Evolutionary conservation across 2,329 filamentous ascomycete genomes (phyloP).

Genomic region (Setomelanomma holmii): DNA sequence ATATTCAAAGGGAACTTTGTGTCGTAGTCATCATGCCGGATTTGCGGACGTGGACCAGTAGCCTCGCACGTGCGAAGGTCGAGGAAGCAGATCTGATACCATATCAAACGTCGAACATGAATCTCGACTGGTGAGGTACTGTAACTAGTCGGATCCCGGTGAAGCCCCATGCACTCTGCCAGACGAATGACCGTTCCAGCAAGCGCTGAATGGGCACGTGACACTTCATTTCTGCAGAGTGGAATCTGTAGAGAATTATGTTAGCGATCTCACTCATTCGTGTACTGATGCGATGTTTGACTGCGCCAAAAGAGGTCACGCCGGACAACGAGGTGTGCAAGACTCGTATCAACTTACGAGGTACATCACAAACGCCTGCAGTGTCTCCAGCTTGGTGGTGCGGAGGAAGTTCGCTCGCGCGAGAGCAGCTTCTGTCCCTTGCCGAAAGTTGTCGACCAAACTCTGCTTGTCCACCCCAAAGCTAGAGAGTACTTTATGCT

Average conservation of each 20-base stretch:
- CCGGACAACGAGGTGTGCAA: not conserved
- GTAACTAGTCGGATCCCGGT: conserved; percentile 73
- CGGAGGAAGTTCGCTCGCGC: conserved; percentile 73
- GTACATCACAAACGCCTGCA: conserved; percentile 81
- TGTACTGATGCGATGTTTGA: no score
- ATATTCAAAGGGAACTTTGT: conserved; percentile 75
- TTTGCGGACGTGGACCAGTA: conserved; percentile 73
- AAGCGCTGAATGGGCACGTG: conserved; percentile 74
- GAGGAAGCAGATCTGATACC: conserved; percentile 80
- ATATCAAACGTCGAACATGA: conserved; percentile 74
- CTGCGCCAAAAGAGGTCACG: not conserved
- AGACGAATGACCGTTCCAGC: conserved; percentile 75
- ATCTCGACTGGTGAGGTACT: conserved; percentile 71
- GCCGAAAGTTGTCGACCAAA: conserved; percentile 62
- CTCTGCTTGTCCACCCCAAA: conserved; percentile 64
- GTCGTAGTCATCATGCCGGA: conserved; percentile 77
- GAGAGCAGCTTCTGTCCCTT: conserved; percentile 71
- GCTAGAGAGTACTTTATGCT: conserved; percentile 58
- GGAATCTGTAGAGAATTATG: conserved; percentile 61
- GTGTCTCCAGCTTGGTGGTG: conserved; percentile 74
- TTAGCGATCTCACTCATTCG: no score
- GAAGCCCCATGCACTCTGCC: conserved; percentile 79
- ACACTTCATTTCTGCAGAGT: conserved; percentile 74
- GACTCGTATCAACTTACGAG: conserved; percentile 59
- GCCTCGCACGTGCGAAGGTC: conserved; percentile 78